Base-by-base conservation (phyloP, 495 filamentous ascomycete species). In the Lasiosphaeris hirsuta region DNA sequence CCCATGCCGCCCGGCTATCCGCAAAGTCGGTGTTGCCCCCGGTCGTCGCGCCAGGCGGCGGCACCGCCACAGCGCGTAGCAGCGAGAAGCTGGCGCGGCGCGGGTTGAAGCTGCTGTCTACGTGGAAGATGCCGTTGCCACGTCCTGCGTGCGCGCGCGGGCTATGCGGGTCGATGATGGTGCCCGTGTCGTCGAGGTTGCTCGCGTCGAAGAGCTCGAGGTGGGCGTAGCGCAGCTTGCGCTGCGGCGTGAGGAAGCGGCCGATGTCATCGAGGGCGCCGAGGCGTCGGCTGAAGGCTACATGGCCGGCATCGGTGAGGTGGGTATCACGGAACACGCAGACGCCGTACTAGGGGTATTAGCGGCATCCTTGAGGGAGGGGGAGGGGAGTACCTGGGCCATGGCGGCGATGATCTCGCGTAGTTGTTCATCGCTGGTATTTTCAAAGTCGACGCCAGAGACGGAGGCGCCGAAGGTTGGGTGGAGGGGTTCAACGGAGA, bases 21-120 rank as follows among this genome's bases (percentile, higher is more conserved):
- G 83, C 83, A 57, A 83, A 85, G 3, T 81, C 79, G 1, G 83
- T 85, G 42, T 78, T 73, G 5, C 82, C 83, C 4, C 82, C 82
- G 5, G 66, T 75, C 3, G 23, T 30, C 23, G 5, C 23, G 5
- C 70, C 71, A 0, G 68, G 53, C 0, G 84, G 82, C 3, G 82
- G 82, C 6, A 86, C 69, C 48, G 74, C 71, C 15, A 73, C 68
- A 8, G 81, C 80, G 3, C 75, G 72, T 2, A 86, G 71, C 0
- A 84, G 65, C 13, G 80, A 84, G 71, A 79, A 80, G 10, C 67
- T 70, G 1, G 82, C 80, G 23, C 84, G 77, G 0, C 81, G 79
- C 8, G 83, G 82, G 63, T 86, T 86, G 67, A 84, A 86, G 11
- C 73, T 74, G 14, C 76, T 79, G 64, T 86, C 84, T 5, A 76